Evolutionary conservation across 2,329 filamentous ascomycete genomes (phyloP), one percentile per base, ranked within the genome.

Genomic region (Talaromyces sp.): DNA sequence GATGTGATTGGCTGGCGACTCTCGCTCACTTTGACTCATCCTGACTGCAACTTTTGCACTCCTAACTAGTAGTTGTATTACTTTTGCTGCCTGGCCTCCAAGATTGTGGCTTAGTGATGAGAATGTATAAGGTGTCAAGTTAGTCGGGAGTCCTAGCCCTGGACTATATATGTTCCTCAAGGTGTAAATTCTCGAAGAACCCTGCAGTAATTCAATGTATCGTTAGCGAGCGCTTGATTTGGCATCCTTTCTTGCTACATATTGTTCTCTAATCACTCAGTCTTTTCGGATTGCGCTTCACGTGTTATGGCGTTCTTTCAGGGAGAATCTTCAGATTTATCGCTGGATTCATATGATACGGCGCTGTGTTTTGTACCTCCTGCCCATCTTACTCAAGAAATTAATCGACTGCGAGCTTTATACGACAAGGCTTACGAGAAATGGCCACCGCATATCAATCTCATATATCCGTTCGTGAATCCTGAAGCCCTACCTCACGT

Each of bases 371-470:
- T 88, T 18, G 75, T 89, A 6, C 85, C 85, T 2, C 84, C 86
- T 0, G 66, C 68, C 23, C 67, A 76, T 56, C 70, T 82, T 39
- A 84, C 82, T 76, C 65, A 76, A 1, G 68, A 81, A 3, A 71
- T 87, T 58, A 80, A 88, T 66, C 74, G 76, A 14, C 73, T 90
- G 2, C 82, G 87, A 50, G 79, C 77, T n/a, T 75, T 86, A 12
- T 86, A 89, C 73, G 87, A 90, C 40, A 85, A 84, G 64, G 80
- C 82, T 0, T 83, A 82, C 66, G 77, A 77, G 28, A 84, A 80
- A 72, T 90, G 88, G 87, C 86, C 87, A 3, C 84, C 86, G 12
- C 87, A 89, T 67, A 70, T 89, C 68, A 90, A 89, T 67, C 72
- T 90, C 28, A 68, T 88, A 23, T 89, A 89, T 69, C 88, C 87